Percentiles rank a stretch among this genome's conserved stretches.
Conservation (phyloP, 2,329 filamentous ascomycete genomes). For the Trichoderma breve region DNA sequence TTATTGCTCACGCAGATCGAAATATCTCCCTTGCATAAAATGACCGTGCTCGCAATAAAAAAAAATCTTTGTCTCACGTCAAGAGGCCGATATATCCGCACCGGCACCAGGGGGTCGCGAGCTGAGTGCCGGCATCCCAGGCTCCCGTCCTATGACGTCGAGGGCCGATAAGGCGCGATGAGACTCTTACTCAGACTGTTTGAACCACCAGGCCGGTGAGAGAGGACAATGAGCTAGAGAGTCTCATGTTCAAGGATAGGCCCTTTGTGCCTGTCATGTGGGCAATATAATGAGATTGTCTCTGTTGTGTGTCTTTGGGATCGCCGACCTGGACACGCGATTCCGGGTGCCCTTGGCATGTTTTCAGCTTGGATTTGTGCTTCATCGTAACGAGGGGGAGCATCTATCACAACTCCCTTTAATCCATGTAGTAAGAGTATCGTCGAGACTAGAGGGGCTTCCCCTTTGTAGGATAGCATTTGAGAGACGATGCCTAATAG, state of each 20-base stretch:
- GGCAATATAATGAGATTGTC: no score
- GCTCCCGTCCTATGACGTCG: background rate
- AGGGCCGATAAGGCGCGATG: background rate
- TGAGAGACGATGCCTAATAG: background rate
- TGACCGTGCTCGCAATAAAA: background rate
- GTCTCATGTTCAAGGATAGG: background rate
- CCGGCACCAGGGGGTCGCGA: background rate
- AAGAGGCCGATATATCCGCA: background rate
- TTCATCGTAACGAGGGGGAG: background rate
- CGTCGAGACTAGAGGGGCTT: background rate
- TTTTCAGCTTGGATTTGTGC: background rate
- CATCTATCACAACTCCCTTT: background rate
- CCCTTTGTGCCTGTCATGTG: background rate
- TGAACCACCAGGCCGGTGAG: background rate
- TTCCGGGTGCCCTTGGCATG: background rate
- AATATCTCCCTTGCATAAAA: background rate
- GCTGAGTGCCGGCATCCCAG: background rate
- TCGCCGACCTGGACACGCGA: background rate
- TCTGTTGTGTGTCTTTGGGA: background rate
- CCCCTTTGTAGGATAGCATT: background rate
- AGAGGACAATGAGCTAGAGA: background rate
- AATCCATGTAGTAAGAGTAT: background rate
- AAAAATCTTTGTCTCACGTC: background rate
- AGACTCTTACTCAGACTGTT: background rate
- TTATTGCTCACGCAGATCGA: background rate